A percentile compares a stretch with the other conserved stretches of the same genome.
Evolutionary conservation across 2,329 filamentous ascomycete species (phyloP).

Genomic region (Penicillium frequentans): DNA sequence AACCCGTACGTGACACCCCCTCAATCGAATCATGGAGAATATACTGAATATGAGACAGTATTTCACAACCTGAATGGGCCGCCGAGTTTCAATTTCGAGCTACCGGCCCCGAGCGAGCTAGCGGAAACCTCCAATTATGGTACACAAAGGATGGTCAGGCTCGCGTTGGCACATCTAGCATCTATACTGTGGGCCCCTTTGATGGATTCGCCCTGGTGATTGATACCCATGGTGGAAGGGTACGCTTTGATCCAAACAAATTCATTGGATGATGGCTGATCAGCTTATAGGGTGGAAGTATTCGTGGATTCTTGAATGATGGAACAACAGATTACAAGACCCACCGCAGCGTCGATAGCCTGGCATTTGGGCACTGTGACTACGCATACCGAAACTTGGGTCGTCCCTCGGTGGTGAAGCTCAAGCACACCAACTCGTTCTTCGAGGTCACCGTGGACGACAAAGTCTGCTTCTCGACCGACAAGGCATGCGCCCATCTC

Average conservation of each 20-base stretch:
- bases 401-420: slow-evolving; percentile 73
- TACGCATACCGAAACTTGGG: slow-evolving; percentile 91
- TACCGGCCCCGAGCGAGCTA: slow-evolving; percentile 78
- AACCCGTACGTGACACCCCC: slow-evolving; percentile 40
- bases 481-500: slow-evolving; percentile 49
- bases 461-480: slow-evolving; percentile 76
- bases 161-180: slow-evolving; percentile 68
- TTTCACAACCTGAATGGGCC: slow-evolving; percentile 68
- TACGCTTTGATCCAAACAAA: slow-evolving; percentile 27
- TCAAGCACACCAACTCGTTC: slow-evolving; percentile 64
- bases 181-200: slow-evolving; percentile 82
- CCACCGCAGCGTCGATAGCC: slow-evolving; percentile 73
- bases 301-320: slow-evolving; percentile 93
- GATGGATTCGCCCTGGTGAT: slow-evolving; percentile 88
- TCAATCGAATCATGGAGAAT: background rate
- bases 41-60: slow-evolving; percentile 28
- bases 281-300: slow-evolving; percentile 63
- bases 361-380: slow-evolving; percentile 91
- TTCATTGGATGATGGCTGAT: slow-evolving; percentile 10
- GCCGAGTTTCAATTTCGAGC: slow-evolving; percentile 85
- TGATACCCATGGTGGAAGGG: slow-evolving; percentile 74
- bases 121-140: slow-evolving; percentile 93
- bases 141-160: slow-evolving; percentile 69
- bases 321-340: slow-evolving; percentile 75
- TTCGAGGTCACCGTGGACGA: slow-evolving; percentile 83